Percentiles rank a stretch among this genome's conserved stretches.
These are phyloP conservation scores for Nannochloropsis salina DNA, from an alignment of 108 stramenopile species.

Conservation along the genomic window DNA sequence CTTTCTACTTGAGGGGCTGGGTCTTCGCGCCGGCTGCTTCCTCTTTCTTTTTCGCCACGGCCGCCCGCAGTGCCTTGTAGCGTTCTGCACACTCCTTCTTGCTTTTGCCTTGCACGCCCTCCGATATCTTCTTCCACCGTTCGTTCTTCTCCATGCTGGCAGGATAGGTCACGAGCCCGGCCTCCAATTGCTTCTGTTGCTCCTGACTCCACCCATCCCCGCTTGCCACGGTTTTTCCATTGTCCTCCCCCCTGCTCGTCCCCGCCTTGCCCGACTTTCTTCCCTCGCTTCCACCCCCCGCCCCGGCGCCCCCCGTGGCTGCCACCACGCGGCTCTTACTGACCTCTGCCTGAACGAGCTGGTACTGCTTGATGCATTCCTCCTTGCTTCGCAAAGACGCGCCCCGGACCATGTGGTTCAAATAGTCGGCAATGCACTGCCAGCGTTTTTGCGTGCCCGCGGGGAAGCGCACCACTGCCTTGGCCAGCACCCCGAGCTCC, in stretches of 20 bases:
- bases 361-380: constrained; percentile 88
- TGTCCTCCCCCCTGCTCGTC: not conserved
- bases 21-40: constrained; percentile 22
- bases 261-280: not conserved
- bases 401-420: constrained; percentile 51
- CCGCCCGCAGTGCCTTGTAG: constrained; percentile 65
- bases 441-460: constrained; percentile 86
- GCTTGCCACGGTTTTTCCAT: not conserved
- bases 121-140: constrained; percentile 84
- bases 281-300: not conserved
- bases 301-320: not conserved
- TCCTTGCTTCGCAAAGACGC: constrained; percentile 73
- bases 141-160: constrained; percentile 93
- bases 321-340: not conserved
- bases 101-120: constrained; percentile 72
- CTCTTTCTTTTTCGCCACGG: constrained; percentile 45
- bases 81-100: constrained; percentile 92
- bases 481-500: constrained; percentile 79
- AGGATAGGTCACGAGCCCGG: constrained; percentile 70
- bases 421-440: constrained; percentile 82
- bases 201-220: constrained; percentile 72
- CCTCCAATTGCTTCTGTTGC: constrained; percentile 82
- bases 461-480: constrained; percentile 86
- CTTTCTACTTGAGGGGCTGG: not conserved
- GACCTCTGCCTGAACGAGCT: constrained; percentile 46